Evolutionary conservation across 805 yeast species (phyloP).

Genomic region (Cephaloascus albidus): DNA sequence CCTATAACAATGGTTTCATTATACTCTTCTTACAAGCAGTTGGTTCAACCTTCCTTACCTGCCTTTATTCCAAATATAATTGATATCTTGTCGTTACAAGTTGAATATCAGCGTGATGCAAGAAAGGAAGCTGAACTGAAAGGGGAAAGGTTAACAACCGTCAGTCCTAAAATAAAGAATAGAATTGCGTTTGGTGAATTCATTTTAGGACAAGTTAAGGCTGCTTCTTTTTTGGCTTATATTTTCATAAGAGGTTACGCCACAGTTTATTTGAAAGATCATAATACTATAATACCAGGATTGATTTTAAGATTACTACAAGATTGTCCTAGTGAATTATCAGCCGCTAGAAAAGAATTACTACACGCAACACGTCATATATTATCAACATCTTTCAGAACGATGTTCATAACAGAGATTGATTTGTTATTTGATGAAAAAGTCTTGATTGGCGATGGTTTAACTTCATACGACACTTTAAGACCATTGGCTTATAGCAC

Average conservation of each 20-base stretch:
- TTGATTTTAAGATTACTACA: slow-evolving; percentile 77
- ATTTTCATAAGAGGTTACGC: slow-evolving; percentile 82
- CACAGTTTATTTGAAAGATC: slow-evolving; percentile 46
- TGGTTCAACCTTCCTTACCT: slow-evolving; percentile 65
- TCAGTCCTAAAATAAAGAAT: slow-evolving; percentile 67
- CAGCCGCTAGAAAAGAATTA: slow-evolving; percentile 86
- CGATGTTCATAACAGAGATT: slow-evolving; percentile 75
- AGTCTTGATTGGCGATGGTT: slow-evolving; percentile 84
- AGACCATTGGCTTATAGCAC: slow-evolving; percentile 92
- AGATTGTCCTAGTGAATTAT: slow-evolving; percentile 91
- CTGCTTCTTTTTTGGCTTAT: slow-evolving; percentile 90
- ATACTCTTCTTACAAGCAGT: slow-evolving; percentile 75
- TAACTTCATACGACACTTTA: slow-evolving; percentile 82
- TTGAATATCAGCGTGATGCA: slow-evolving; percentile 53
- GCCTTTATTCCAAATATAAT: slow-evolving; percentile 76
- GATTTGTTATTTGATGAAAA: slow-evolving; percentile 80
- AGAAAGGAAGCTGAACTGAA: slow-evolving; percentile 38
- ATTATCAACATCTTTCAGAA: slow-evolving; percentile 80
- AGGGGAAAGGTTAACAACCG: slow-evolving; percentile 56
- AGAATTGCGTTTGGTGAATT: slow-evolving; percentile 81
- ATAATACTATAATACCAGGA: slow-evolving; percentile 69
- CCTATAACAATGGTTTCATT: slow-evolving; percentile 94
- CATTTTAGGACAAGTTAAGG: slow-evolving; percentile 88
- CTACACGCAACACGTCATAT: slow-evolving; percentile 93
- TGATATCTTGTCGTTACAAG: slow-evolving; percentile 65